Evolutionary conservation across 2,329 filamentous ascomycete species (phyloP).

Genomic region (Myrmaecium sp.): DNA sequence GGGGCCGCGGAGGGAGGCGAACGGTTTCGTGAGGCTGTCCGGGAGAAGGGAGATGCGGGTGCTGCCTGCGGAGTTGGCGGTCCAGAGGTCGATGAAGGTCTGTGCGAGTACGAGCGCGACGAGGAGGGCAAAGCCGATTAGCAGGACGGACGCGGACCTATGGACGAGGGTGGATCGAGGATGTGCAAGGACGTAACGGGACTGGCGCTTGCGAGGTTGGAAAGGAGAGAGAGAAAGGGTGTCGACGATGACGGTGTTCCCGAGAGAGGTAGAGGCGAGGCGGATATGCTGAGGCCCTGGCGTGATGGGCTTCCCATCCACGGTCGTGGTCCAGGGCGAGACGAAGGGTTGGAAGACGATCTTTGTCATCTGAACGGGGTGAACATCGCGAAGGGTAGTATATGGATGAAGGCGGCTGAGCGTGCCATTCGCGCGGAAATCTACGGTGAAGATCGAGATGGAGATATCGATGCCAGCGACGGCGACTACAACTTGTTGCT

Average conservation of each 20-base stretch:
- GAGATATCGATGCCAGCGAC: conserved; percentile 67
- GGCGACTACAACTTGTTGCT: conserved; percentile 64
- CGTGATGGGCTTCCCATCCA: conserved; percentile 10
- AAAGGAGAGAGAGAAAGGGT: conserved; percentile 48
- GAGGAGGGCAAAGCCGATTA: conserved; percentile 44
- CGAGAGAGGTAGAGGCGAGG: conserved; percentile 66
- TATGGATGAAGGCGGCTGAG: conserved; percentile 33
- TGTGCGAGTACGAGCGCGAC: conserved; percentile 47
- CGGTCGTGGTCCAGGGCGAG: conserved; percentile 13
- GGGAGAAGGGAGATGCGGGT: conserved; percentile 36
- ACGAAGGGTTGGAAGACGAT: conserved; percentile 29
- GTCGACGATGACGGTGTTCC: conserved; percentile 65
- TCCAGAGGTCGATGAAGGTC: conserved; percentile 38
- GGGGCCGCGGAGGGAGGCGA: neutral
- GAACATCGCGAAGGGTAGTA: conserved; percentile 36
- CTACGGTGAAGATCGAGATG: conserved; percentile 60
- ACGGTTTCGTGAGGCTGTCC: conserved; percentile 14
- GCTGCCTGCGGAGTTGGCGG: conserved; percentile 35
- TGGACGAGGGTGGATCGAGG: conserved; percentile 24
- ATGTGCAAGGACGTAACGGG: conserved; percentile 51
- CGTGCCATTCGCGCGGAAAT: conserved; percentile 37
- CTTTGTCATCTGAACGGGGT: conserved; percentile 42
- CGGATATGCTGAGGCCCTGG: conserved; percentile 45
- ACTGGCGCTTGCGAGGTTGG: conserved; percentile 27
- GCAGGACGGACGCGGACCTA: conserved; percentile 37